A percentile compares a stretch with the other conserved stretches of the same genome.
Evolutionary conservation across 495 filamentous ascomycete genomes (phyloP).

Genomic region (Cercophora samala): DNA sequence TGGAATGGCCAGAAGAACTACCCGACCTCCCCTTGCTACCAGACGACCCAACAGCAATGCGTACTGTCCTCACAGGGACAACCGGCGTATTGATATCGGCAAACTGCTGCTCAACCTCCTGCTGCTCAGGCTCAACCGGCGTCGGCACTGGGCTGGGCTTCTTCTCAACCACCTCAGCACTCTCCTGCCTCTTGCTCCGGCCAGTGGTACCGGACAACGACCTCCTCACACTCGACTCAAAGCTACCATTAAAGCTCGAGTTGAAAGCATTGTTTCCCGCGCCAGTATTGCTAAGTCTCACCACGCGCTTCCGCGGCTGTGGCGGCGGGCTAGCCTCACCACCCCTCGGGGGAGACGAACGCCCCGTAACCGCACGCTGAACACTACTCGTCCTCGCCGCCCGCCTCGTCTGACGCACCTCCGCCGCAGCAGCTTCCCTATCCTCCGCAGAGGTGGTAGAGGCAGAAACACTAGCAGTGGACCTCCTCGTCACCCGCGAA

Average conservation of each 20-base stretch:
- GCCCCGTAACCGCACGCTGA: constrained; percentile 35
- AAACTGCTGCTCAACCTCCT: constrained; percentile 22
- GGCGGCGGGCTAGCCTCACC: constrained; percentile 40
- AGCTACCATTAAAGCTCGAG: constrained; percentile 25
- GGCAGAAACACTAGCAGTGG: constrained; percentile 33
- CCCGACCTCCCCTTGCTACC: constrained; percentile 37
- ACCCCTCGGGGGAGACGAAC: constrained; percentile 37
- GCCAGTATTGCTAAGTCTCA: constrained; percentile 52
- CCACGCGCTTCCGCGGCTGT: constrained; percentile 46
- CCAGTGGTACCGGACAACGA: constrained; percentile 36
- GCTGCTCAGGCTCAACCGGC: constrained; percentile 26
- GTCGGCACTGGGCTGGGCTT: not conserved
- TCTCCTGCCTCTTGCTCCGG: constrained; percentile 37
- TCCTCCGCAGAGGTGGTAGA: constrained; percentile 29
- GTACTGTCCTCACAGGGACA: constrained; percentile 59
- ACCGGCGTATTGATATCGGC: constrained; percentile 65
- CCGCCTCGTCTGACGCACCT: constrained; percentile 33
- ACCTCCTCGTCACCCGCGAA: constrained; percentile 51
- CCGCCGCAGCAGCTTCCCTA: constrained; percentile 9
- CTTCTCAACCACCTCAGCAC: constrained; percentile 26
- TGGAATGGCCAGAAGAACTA: constrained; percentile 43
- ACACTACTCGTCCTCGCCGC: constrained; percentile 39
- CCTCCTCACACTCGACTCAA: constrained; percentile 35
- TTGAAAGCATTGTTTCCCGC: constrained; percentile 29
- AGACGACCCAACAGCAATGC: constrained; percentile 51